Evolutionary conservation across 2,329 filamentous ascomycete species (phyloP).

Genomic region (Cytospora mali): DNA sequence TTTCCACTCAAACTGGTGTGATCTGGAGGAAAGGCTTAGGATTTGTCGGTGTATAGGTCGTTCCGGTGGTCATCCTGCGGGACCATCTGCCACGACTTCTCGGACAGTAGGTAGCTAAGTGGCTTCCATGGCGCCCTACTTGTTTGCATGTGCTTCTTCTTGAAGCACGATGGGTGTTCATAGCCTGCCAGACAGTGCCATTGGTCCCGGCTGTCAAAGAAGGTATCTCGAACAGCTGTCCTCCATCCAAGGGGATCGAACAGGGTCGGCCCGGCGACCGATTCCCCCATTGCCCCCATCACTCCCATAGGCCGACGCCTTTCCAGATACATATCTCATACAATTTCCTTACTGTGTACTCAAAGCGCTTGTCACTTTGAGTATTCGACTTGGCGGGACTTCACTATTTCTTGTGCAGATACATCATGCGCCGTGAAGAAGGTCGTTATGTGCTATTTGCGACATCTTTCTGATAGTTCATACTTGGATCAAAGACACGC

Average conservation of each 20-base stretch:
- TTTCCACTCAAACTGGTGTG: neutral
- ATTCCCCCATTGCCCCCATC: no score
- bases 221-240: slow-evolving; percentile 5
- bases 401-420: slow-evolving; percentile 8
- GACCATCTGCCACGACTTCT: slow-evolving; percentile 3
- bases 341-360: neutral
- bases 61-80: slow-evolving; percentile 5
- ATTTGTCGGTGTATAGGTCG: slow-evolving; percentile 8
- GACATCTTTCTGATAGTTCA: neutral
- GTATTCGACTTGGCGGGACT: neutral
- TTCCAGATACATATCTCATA: neutral
- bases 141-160: slow-evolving; percentile 17
- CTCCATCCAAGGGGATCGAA: slow-evolving; percentile 5
- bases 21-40: slow-evolving; percentile 2
- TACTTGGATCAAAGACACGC: slow-evolving; percentile 5
- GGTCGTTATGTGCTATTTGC: neutral
- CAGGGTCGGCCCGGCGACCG: slow-evolving; percentile 12
- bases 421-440: slow-evolving; percentile 5
- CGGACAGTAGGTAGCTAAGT: slow-evolving; percentile 1
- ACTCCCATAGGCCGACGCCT: neutral
- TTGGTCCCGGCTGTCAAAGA: slow-evolving; percentile 6
- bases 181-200: slow-evolving; percentile 5
- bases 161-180: slow-evolving; percentile 1
- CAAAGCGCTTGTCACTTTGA: neutral
- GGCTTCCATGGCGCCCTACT: neutral